Conservation (phyloP, 768 basidiomycete species). For the Kwoniella shandongensis region DNA sequence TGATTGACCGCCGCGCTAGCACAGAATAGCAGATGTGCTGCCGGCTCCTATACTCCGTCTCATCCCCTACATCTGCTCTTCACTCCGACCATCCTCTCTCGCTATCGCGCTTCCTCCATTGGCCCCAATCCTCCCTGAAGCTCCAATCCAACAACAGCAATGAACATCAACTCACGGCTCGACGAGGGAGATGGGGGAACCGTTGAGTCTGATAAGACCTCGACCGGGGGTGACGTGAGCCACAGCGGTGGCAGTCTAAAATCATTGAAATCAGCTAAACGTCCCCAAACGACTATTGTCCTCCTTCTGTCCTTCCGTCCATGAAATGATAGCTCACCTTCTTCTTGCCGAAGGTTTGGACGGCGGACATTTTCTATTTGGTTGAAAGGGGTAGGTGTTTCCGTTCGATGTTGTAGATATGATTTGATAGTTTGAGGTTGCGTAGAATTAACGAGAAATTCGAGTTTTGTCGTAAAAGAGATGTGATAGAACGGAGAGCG, state of each 20-base stretch:
- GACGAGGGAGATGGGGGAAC: conserved; percentile 91
- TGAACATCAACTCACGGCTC: conserved; percentile 61
- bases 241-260: conserved; percentile 95
- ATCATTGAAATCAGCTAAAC: not conserved
- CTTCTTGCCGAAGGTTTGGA: conserved; percentile 99
- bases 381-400: not conserved
- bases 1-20: too few species aligned
- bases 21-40: too few species aligned
- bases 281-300: not conserved
- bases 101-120: too few species aligned
- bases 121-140: too few species aligned
- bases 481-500: too few species aligned
- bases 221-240: conserved; percentile 95
- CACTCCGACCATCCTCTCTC: too few species aligned
- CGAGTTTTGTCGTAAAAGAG: too few species aligned
- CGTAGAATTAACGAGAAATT: not conserved
- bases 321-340: conserved; percentile 63
- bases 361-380: conserved; percentile 61
- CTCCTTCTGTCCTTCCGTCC: not conserved
- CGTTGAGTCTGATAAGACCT: conserved; percentile 94
- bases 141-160: not conserved
- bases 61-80: too few species aligned
- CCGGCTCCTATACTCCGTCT: too few species aligned
- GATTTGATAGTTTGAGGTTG: not conserved
- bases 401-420: not conserved